Percentiles rank a stretch among this genome's conserved stretches.
Conservation (phyloP, 2,329 filamentous ascomycete genomes). For the Cercospora berteroae region DNA sequence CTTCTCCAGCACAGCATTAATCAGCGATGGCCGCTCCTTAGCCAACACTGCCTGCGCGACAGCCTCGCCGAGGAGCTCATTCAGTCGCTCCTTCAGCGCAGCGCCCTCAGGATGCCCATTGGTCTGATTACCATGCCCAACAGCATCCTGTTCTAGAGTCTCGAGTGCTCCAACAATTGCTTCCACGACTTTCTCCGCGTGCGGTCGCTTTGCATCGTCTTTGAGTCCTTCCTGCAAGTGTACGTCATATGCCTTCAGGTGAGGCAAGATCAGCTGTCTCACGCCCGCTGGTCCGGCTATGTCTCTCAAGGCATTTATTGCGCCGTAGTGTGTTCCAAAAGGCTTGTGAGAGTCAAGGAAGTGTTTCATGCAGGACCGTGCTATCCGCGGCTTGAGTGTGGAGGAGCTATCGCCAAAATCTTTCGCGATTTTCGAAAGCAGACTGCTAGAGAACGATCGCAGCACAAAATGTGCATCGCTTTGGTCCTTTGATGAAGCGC, state of each 20-base stretch:
- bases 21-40: constrained; percentile 39
- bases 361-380: constrained; percentile 87
- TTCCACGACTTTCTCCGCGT: constrained; percentile 60
- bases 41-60: constrained; percentile 43
- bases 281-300: constrained; percentile 70
- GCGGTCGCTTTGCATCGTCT: constrained; percentile 55
- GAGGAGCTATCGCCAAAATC: constrained; percentile 81
- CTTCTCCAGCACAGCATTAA: constrained; percentile 42
- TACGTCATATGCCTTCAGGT: constrained; percentile 62
- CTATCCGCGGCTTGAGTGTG: constrained; percentile 81
- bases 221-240: constrained; percentile 57
- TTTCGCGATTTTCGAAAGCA: constrained; percentile 74
- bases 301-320: constrained; percentile 73
- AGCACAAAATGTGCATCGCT: constrained; percentile 69
- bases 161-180: constrained; percentile 58
- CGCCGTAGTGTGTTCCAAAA: constrained; percentile 82
- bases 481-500: constrained; percentile 50
- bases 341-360: constrained; percentile 85
- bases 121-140: constrained; percentile 21
- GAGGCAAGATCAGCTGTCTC: constrained; percentile 64
- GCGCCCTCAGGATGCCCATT: constrained; percentile 46
- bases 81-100: constrained; percentile 42
- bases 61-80: constrained; percentile 47
- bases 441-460: constrained; percentile 77
- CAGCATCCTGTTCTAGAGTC: constrained; percentile 51